Conservation (phyloP, 2,329 filamentous ascomycete species). For the Corynespora cassiicola region DNA sequence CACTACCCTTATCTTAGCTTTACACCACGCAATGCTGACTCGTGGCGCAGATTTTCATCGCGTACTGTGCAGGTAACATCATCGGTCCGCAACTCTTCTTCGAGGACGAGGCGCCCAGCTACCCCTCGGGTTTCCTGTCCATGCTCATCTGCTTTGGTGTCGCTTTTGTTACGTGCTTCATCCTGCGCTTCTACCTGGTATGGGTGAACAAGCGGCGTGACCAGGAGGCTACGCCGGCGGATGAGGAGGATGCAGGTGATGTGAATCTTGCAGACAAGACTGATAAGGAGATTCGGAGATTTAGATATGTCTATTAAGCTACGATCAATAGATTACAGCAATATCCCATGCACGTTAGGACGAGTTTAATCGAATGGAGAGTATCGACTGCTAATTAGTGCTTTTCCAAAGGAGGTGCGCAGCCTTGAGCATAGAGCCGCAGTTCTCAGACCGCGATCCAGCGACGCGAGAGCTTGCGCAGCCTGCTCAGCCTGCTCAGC, state of each 20-base stretch:
- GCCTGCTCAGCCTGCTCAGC: no score
- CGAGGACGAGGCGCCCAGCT: constrained; percentile 22
- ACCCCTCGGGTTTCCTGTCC: constrained; percentile 19
- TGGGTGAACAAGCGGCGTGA: constrained; percentile 19
- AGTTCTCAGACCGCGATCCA: no score
- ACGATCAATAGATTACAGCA: background rate
- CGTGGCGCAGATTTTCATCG: constrained; percentile 19
- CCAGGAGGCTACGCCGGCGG: constrained; percentile 8
- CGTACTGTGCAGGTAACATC: constrained; percentile 37
- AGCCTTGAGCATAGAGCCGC: no score
- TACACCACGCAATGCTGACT: no score
- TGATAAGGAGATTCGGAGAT: constrained; percentile 16
- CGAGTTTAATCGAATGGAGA: no score
- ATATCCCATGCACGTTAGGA: no score
- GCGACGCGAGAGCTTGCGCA: no score
- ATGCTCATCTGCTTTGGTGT: constrained; percentile 17
- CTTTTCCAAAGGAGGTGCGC: no score
- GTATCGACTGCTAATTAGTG: no score
- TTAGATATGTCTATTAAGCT: constrained; percentile 21
- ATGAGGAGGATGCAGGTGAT: constrained; percentile 5
- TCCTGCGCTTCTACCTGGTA: constrained; percentile 14
- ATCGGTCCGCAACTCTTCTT: constrained; percentile 37
- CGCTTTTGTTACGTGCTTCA: constrained; percentile 13
- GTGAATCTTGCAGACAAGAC: constrained; percentile 17
- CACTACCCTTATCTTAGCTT: no score